Percentiles rank a stretch among this genome's conserved stretches.
Conservation (phyloP, 768 basidiomycete genomes). For the Phaeotremella skinneri region DNA sequence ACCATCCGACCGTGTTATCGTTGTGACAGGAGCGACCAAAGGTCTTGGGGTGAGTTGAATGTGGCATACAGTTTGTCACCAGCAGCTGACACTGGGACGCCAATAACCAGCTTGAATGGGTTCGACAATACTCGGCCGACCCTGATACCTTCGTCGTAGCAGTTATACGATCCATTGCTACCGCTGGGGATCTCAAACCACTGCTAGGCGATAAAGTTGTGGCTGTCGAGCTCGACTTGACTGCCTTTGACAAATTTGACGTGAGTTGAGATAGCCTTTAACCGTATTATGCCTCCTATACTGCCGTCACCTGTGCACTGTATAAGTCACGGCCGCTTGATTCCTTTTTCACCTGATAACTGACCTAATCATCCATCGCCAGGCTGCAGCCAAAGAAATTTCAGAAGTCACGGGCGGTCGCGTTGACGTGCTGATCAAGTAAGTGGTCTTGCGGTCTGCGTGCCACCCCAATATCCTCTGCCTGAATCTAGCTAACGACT, state of each 20-base stretch:
- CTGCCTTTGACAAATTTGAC: not conserved
- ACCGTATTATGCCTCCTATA: too few species aligned
- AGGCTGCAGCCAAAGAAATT: not conserved
- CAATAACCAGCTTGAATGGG: conserved; percentile 2
- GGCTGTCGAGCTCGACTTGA: not conserved
- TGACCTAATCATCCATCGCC: not conserved
- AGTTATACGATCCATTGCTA: not conserved
- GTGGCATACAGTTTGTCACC: not conserved
- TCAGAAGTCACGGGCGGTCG: not conserved
- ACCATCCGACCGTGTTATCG: not conserved
- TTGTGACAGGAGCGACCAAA: not conserved
- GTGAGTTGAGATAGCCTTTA: not conserved
- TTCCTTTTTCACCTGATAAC: too few species aligned
- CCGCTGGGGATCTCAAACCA: not conserved
- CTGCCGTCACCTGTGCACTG: too few species aligned
- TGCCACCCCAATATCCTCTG: too few species aligned
- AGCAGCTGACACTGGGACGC: too few species aligned
- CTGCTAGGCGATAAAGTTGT: not conserved
- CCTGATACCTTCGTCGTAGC: not conserved
- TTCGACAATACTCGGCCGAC: not conserved
- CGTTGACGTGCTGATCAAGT: not conserved
- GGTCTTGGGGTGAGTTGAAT: not conserved
- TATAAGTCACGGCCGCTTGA: too few species aligned
- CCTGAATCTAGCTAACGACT: too few species aligned
- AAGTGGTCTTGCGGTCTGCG: too few species aligned